phyloP scores from a whole-genome alignment of 768 basidiomycete genomes.

The Pleurotus platypus region DNA sequence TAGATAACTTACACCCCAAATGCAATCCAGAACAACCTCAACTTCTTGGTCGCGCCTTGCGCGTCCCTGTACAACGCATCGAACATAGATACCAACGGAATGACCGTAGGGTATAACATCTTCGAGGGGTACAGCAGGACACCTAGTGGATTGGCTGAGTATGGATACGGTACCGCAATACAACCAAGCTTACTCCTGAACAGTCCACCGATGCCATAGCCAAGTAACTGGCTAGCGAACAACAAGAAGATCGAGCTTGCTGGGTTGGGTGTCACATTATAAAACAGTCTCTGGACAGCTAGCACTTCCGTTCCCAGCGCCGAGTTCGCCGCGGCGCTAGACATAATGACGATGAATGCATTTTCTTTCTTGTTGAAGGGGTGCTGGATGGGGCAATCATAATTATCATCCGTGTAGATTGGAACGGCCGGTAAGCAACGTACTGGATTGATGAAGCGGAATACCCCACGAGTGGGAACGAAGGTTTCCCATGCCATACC shows the following conservation, averaged over 20 bases:
- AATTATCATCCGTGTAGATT: conserved; percentile 2
- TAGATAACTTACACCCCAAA: conserved; percentile 28
- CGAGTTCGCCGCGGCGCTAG: conserved; percentile 49
- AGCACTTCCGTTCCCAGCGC: conserved; percentile 53
- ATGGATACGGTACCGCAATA: not conserved
- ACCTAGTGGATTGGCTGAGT: conserved; percentile 17
- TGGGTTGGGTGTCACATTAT: conserved; percentile 47
- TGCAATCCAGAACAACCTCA: conserved; percentile 48
- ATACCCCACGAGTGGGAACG: conserved; percentile 40
- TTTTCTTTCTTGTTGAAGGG: conserved; percentile 62
- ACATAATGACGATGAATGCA: conserved; percentile 56
- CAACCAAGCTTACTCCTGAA: conserved; percentile 35
- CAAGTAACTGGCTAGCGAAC: conserved; percentile 35
- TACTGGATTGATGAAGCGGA: conserved; percentile 52
- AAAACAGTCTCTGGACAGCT: conserved; percentile 51
- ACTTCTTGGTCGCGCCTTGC: conserved; percentile 31
- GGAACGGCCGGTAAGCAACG: conserved; percentile 13
- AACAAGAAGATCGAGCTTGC: conserved; percentile 39
- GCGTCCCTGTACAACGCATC: conserved; percentile 45
- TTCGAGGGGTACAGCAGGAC: conserved; percentile 50
- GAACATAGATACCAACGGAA: conserved; percentile 46
- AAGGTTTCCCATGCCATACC: conserved; percentile 41
- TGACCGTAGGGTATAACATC: conserved; percentile 45
- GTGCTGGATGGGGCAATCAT: conserved; percentile 25
- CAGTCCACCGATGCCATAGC: conserved; percentile 55